A percentile compares a stretch with the other conserved stretches of the same genome.
Evolutionary conservation across 352 stramenopile genomes (phyloP).

Genomic region (Aphanomyces astaci): DNA sequence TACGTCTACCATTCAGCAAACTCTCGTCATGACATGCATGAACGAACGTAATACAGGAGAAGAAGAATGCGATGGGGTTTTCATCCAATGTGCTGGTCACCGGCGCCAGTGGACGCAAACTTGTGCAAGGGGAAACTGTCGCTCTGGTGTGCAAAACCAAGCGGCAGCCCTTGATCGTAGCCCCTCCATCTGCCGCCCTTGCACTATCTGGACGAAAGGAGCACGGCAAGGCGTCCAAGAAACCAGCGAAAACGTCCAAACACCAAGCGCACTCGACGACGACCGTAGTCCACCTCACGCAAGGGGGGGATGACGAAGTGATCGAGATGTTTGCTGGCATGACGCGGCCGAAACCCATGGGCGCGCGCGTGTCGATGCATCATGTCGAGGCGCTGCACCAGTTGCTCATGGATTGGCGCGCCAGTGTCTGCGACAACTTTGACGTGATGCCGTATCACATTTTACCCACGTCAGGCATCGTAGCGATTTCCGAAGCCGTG

Average conservation of each 20-base stretch:
- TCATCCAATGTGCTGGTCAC: slow-evolving; percentile 72
- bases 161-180: slow-evolving; percentile 27
- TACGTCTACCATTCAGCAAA: slow-evolving; percentile 26
- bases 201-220: slow-evolving; percentile 29
- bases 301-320: slow-evolving; percentile 39
- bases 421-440: slow-evolving; percentile 75
- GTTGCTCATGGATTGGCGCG: slow-evolving; percentile 80
- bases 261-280: no score
- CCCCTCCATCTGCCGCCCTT: slow-evolving; percentile 25
- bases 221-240: slow-evolving; percentile 32
- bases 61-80: slow-evolving; percentile 75
- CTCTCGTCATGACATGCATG: no score
- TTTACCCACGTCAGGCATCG: slow-evolving; percentile 68
- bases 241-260: background rate
- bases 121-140: slow-evolving; percentile 59
- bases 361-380: slow-evolving; percentile 55
- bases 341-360: slow-evolving; percentile 34
- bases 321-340: slow-evolving; percentile 60
- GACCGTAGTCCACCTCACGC: background rate
- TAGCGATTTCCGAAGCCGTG: slow-evolving; percentile 67
- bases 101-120: slow-evolving; percentile 41
- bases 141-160: slow-evolving; percentile 75
- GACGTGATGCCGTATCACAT: slow-evolving; percentile 87
- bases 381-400: slow-evolving; percentile 69
- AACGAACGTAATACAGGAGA: slow-evolving; percentile 36